Base-by-base conservation (phyloP, 2,329 filamentous ascomycete genomes). In the Cladosporium cucumerinum region DNA sequence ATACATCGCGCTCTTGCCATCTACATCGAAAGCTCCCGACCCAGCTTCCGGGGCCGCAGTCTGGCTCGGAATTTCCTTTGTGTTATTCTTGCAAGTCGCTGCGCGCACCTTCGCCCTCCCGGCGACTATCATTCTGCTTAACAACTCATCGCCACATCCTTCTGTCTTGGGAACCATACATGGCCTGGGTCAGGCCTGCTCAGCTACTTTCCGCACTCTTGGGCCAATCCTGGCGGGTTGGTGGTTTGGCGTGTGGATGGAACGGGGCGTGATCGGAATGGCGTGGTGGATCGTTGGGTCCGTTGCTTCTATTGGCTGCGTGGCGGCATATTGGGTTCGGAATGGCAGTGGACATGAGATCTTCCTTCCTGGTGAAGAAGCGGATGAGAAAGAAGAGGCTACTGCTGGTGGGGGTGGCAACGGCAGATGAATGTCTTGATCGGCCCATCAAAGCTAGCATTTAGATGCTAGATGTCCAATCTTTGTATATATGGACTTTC, bases 51-150 rank as follows among this genome's bases (percentile, higher is more conserved):
- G 87, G 0, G 59, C 81, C 10, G 77, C 79, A 48, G 80, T 92
- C 39, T 93, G 90, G 90, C 69, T 84, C 0, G 84, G 86, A 1
- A 87, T 93, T 21, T 82, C 83, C 0, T 72, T 85, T 2, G 87
- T 91, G 1, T 80, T 91, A 1, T 81, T 86, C 18, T 74, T 92
- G 10, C 90, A 93, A 73, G 90, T 92, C 18, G 81, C 88, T 4
- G 90, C 88, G 0, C 83, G 90, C 30, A 94, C 91, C 0, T 92
- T 93, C 70, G 81, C 83, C 0, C 74, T 87, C 0, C 85, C 85
- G 0, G 84, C 84, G 0, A 70, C 70, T 1, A 85, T 86, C 21
- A 85, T 87, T 48, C 72, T 87, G 0, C 77, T 87, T 12, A 87
- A 87, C 68, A 87, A 87, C 68, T 82, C 80, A 64, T 82, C 83